Conservation (phyloP, 495 filamentous ascomycete species). For the Aspergillus sparsus region DNA sequence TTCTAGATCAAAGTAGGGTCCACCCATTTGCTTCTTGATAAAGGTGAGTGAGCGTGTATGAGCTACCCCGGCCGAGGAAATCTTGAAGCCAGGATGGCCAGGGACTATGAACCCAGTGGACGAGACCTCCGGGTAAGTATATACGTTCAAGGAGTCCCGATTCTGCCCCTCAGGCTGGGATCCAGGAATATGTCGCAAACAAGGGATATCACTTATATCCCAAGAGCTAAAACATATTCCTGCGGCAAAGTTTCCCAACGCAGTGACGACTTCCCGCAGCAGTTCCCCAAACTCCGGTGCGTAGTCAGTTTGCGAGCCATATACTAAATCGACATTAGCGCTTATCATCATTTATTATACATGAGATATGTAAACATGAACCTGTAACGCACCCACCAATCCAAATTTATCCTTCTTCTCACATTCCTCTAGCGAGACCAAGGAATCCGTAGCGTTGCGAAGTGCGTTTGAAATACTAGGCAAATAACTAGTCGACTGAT, state of each 20-base stretch:
- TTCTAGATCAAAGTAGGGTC: constrained; percentile 59
- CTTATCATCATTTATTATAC: not conserved
- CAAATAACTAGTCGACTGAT: constrained; percentile 12
- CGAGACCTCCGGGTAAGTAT: constrained; percentile 28
- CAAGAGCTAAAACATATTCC: constrained; percentile 26
- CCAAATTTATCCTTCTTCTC: constrained; percentile 23
- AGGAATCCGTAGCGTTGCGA: constrained; percentile 18
- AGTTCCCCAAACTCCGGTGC: constrained; percentile 23
- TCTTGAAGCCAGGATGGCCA: constrained; percentile 33
- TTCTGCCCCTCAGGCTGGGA: not conserved
- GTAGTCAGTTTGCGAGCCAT: constrained; percentile 31
- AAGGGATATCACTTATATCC: constrained; percentile 16
- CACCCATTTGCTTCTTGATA: constrained; percentile 35
- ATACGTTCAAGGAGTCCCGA: constrained; percentile 5
- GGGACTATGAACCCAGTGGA: constrained; percentile 37
- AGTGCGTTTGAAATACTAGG: constrained; percentile 15
- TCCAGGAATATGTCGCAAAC: constrained; percentile 19
- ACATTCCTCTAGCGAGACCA: constrained; percentile 23
- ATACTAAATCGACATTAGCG: constrained; percentile 21
- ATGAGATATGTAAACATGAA: not conserved
- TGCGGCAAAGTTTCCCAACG: constrained; percentile 12
- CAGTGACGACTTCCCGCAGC: constrained; percentile 11
- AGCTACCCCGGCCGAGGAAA: constrained; percentile 32
- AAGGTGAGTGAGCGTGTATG: constrained; percentile 40
- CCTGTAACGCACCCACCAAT: constrained; percentile 22